phyloP scores from a whole-genome alignment of 73 alveolate species.

The Tetrahymena elliotti region DNA sequence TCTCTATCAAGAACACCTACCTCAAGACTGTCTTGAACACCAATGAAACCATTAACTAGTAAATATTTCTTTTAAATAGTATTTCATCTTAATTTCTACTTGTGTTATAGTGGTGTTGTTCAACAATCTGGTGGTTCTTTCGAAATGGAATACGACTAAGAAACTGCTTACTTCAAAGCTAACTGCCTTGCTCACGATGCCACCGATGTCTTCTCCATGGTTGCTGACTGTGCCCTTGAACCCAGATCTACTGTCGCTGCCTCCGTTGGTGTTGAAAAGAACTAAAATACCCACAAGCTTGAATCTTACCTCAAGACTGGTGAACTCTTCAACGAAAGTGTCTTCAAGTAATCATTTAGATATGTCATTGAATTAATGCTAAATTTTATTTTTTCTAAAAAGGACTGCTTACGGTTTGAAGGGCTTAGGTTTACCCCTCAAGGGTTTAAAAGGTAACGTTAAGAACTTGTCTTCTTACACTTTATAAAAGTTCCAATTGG shows the following conservation, averaged over 20 bases:
- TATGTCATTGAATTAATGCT: neutral
- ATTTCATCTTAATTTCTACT: neutral
- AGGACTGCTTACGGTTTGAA: constrained; percentile 34
- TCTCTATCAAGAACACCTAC: constrained; percentile 58
- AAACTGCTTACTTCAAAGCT: constrained; percentile 62
- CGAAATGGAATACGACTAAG: constrained; percentile 70
- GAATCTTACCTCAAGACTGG: constrained; percentile 27
- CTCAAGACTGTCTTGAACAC: constrained; percentile 65
- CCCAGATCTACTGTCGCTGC: constrained; percentile 49
- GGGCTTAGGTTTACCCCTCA: constrained; percentile 40
- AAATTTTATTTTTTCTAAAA: neutral
- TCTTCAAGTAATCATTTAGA: neutral
- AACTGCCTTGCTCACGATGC: constrained; percentile 73
- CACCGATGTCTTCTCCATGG: constrained; percentile 58
- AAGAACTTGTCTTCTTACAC: constrained; percentile 36
- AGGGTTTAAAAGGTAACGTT: constrained; percentile 29
- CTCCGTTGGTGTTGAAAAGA: constrained; percentile 22
- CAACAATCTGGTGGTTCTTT: constrained; percentile 77
- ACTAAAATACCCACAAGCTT: constrained; percentile 25
- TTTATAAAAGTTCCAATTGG: constrained; percentile 21
- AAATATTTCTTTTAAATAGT: neutral
- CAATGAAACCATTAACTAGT: constrained; percentile 75
- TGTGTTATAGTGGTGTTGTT: constrained; percentile 50
- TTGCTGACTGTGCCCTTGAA: constrained; percentile 68
- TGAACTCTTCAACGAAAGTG: constrained; percentile 32